Base-by-base conservation (phyloP, 1,284 basidiomycete species). In the Cryptococcus hybrid region DNA sequence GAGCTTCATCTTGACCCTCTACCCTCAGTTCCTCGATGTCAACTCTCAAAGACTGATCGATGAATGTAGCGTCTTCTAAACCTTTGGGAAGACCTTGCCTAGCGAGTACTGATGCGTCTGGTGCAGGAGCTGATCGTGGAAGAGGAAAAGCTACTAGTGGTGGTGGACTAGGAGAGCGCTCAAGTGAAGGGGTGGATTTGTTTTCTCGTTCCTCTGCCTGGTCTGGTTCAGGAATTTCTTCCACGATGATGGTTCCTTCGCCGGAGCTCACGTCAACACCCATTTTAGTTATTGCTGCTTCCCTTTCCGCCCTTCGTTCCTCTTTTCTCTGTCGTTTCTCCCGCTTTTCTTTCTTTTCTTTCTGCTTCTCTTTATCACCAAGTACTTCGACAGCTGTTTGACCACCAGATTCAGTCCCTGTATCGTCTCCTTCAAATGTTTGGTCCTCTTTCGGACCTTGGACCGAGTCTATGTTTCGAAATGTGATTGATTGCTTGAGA, bases 81-180 rank as follows among this genome's bases (percentile, higher is more conserved):
- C 86, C 88, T 62, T 82, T 80, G 67, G 91, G 89, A 11, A 93
- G 80, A 42, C 89, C 90, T 74, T 92, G 89, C 36, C 86, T 79
- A 4, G 85, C 85, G 13, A 92, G 83, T 18, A 83, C 78, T 7
- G 83, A 79, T 62, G 85, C 85, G 30, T 86, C 86, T 0, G 90
- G 89, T 1, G 87, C 85, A 59, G 86, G 80, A 0, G 89, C 89
- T 36, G 83, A 79, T 4, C 80, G 79, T 5, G 90, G 89, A 5
- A 86, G 77, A 2, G 90, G 88, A 70, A 94, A 92, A 0, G 76
- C 66, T 44, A 78, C 73, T 11, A 79, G 76, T 4, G 70, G 69
- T 24, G 71, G 70, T 24, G 71, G 65, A 42, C 65, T 59, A 36
- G 49, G 44, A 47, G 34, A 58, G 37, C 42, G 44, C 49, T 49